These are phyloP conservation scores for Saccharum hybrid DNA, from an alignment of 202 grass and related monocot species.

Conservation along the genomic window DNA sequence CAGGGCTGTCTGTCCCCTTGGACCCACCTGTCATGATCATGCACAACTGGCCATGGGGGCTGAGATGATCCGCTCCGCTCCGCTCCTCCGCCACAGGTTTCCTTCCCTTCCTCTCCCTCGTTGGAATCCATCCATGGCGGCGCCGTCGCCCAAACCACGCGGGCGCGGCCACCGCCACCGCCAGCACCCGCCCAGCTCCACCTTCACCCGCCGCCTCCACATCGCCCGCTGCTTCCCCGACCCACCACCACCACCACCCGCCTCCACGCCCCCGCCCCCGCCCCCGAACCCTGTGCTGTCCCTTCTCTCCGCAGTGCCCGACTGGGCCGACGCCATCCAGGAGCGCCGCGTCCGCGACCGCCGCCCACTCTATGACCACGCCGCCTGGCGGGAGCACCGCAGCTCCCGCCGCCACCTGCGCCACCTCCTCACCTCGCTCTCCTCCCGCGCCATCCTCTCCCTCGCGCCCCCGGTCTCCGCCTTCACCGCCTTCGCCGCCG, in stretches of 20 bases:
- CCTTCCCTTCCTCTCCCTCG: not conserved
- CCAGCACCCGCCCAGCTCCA: not conserved
- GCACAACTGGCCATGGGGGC: not conserved
- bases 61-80: not conserved
- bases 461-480: constrained; percentile 84
- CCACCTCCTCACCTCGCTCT: constrained; percentile 65
- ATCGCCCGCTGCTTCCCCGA: constrained; percentile 39
- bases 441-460: constrained; percentile 84
- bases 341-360: constrained; percentile 67
- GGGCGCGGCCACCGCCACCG: not conserved
- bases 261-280: no score
- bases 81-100: not conserved
- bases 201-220: not conserved
- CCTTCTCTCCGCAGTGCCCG: constrained; percentile 59
- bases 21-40: not conserved
- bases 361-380: constrained; percentile 67
- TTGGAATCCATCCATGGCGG: not conserved
- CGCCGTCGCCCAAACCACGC: not conserved
- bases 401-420: constrained; percentile 86
- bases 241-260: not conserved
- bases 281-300: constrained; percentile 31
- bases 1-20: no score
- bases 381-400: constrained; percentile 75
- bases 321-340: constrained; percentile 74
- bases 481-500: constrained; percentile 75